A percentile compares a stretch with the other conserved stretches of the same genome.
These are phyloP conservation scores for Penicillium sp. DNA, from an alignment of 2,329 filamentous ascomycete species.

Conservation along the genomic window DNA sequence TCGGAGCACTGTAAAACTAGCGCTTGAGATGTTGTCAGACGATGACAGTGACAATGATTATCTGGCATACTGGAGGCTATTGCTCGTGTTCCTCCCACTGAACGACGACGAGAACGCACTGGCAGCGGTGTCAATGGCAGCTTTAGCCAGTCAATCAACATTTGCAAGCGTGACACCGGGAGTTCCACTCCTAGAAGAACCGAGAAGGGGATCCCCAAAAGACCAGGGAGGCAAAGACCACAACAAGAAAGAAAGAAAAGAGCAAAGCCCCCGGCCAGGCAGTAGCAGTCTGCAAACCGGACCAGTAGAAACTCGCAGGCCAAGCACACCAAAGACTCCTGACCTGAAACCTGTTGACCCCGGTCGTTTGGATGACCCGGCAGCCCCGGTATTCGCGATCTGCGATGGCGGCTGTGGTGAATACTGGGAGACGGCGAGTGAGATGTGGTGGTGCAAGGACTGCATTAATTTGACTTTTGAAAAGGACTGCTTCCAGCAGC, in stretches of 20 bases:
- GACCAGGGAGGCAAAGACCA: conserved; percentile 1
- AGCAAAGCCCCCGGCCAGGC: neutral
- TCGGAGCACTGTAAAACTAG: conserved; percentile 29
- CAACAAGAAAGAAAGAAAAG: conserved; percentile 12
- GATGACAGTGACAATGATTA: conserved; percentile 34
- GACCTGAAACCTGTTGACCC: conserved; percentile 1
- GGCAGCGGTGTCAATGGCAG: conserved; percentile 24
- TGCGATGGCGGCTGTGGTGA: conserved; percentile 25
- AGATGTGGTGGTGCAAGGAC: conserved; percentile 36
- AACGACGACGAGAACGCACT: conserved; percentile 26
- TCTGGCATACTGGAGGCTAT: conserved; percentile 29
- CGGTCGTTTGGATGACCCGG: neutral
- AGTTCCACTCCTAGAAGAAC: conserved; percentile 5
- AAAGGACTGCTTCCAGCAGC: conserved; percentile 24
- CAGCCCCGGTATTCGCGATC: conserved; percentile 6
- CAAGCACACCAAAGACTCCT: conserved; percentile 7
- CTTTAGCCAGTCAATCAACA: conserved; percentile 13
- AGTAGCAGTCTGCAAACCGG: neutral
- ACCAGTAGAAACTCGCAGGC: neutral
- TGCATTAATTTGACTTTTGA: conserved; percentile 34
- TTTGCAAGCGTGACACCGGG: neutral
- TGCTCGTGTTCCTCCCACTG: conserved; percentile 27
- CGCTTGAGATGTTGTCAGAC: conserved; percentile 35
- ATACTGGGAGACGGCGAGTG: conserved; percentile 29
- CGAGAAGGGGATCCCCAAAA: neutral